Evolutionary conservation across 2,329 filamentous ascomycete genomes (phyloP).

Genomic region (Colletotrichum neosansevieriae): DNA sequence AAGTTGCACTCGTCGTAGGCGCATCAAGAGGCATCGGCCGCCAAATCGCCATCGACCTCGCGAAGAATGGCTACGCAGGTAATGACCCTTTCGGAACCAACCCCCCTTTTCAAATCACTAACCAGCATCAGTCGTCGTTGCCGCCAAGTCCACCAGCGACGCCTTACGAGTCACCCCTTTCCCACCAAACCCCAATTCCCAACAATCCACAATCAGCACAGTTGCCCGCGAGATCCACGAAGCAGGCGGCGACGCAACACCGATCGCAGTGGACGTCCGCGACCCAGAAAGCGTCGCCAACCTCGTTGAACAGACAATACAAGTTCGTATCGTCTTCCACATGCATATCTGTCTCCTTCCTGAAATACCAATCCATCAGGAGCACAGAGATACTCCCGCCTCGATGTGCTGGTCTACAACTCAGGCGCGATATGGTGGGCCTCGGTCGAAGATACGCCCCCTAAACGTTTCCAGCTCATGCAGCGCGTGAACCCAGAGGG

Average conservation of each 20-base stretch:
- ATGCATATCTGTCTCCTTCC: neutral
- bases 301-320: slow-evolving; percentile 70
- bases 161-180: slow-evolving; percentile 68
- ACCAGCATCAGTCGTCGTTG: slow-evolving; percentile 72
- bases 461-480: slow-evolving; percentile 81
- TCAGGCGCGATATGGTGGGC: slow-evolving; percentile 90
- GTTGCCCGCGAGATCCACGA: slow-evolving; percentile 80
- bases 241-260: slow-evolving; percentile 72
- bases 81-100: slow-evolving; percentile 39
- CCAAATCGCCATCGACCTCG: slow-evolving; percentile 83
- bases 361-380: neutral
- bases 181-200: slow-evolving; percentile 82
- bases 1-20: slow-evolving; percentile 78
- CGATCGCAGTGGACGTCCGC: slow-evolving; percentile 78
- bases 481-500: slow-evolving; percentile 81
- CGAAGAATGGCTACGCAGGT: slow-evolving; percentile 78
- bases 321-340: slow-evolving; percentile 46
- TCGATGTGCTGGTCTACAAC: slow-evolving; percentile 86
- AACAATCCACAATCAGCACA: slow-evolving; percentile 81
- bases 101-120: neutral
- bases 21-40: slow-evolving; percentile 85
- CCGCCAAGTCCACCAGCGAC: slow-evolving; percentile 80
- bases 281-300: slow-evolving; percentile 69
- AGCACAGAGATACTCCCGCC: slow-evolving; percentile 64
- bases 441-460: slow-evolving; percentile 76